phyloP scores from a whole-genome alignment of 805 yeast genomes.

The Wickerhamiella spandovensis region DNA sequence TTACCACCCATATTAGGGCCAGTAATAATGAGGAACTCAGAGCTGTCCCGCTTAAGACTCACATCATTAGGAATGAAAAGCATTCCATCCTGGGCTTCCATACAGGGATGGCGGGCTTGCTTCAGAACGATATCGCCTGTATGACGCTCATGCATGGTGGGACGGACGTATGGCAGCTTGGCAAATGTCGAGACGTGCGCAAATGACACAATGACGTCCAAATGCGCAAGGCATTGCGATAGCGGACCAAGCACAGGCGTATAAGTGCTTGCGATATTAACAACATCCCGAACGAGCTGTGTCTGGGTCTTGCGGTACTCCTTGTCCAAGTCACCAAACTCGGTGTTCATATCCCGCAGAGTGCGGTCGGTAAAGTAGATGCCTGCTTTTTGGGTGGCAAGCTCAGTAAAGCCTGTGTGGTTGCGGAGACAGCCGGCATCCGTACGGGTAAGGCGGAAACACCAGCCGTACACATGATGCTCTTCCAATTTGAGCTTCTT shows the following conservation, averaged over 20 bases:
- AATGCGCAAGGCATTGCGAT: slow-evolving; percentile 47
- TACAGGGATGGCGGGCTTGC: slow-evolving; percentile 88
- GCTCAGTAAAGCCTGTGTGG: slow-evolving; percentile 48
- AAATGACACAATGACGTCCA: slow-evolving; percentile 77
- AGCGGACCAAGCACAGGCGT: slow-evolving; percentile 62
- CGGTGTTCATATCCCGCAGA: slow-evolving; percentile 45
- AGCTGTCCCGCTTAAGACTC: slow-evolving; percentile 37
- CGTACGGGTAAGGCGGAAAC: slow-evolving; percentile 76
- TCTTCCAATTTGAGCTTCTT: slow-evolving; percentile 82
- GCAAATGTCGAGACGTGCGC: slow-evolving; percentile 78
- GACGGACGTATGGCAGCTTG: slow-evolving; percentile 67
- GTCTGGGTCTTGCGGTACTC: slow-evolving; percentile 67
- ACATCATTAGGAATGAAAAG: slow-evolving; percentile 89
- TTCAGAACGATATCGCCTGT: slow-evolving; percentile 34
- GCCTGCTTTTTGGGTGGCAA: slow-evolving; percentile 91
- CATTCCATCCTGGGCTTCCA: slow-evolving; percentile 84
- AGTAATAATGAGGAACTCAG: slow-evolving; percentile 70
- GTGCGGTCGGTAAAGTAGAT: slow-evolving; percentile 72
- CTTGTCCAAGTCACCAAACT: slow-evolving; percentile 43
- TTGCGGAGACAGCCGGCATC: slow-evolving; percentile 73
- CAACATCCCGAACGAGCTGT: slow-evolving; percentile 68
- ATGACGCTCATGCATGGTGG: slow-evolving; percentile 48
- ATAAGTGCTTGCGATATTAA: slow-evolving; percentile 69
- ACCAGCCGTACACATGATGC: slow-evolving; percentile 86
- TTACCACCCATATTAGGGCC: slow-evolving; percentile 91